Evolutionary conservation across 1,284 basidiomycete species (phyloP).

Genomic region (Trichosporon faecale): DNA sequence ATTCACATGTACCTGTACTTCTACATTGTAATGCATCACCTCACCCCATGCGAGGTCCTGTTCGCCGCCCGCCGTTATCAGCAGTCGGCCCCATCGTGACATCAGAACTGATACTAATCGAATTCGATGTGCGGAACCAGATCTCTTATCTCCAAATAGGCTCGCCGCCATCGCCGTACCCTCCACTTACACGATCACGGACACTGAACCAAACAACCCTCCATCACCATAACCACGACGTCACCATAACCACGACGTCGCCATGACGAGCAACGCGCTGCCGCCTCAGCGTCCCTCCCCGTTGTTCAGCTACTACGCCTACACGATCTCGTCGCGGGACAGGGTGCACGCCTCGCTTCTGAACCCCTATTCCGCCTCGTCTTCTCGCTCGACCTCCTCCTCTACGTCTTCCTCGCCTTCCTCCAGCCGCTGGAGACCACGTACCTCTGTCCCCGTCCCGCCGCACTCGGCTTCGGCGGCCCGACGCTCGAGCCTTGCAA

Average conservation of each 20-base stretch:
- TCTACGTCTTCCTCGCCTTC: conserved; percentile 15
- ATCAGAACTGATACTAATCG: background rate
- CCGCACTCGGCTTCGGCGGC: background rate
- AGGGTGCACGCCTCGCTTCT: conserved; percentile 27
- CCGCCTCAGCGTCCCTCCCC: conserved; percentile 14
- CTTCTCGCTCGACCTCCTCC: background rate
- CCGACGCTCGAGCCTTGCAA: conserved; percentile 5
- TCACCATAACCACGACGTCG: background rate
- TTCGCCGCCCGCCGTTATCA: too few species aligned
- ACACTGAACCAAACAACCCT: conserved; percentile 4
- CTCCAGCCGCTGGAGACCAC: background rate
- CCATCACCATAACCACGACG: background rate
- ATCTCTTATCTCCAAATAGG: background rate
- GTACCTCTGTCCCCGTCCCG: background rate
- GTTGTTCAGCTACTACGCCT: conserved; percentile 37
- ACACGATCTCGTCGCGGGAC: conserved; percentile 31
- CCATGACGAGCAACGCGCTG: background rate
- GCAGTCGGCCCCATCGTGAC: too few species aligned
- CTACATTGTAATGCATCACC: background rate
- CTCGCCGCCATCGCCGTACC: background rate
- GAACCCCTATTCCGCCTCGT: background rate
- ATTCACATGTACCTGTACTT: background rate
- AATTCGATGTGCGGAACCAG: background rate
- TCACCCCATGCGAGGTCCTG: background rate
- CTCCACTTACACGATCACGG: background rate